Conservation (phyloP, 2,329 filamentous ascomycete species). For the Fusarium cyanostomum region DNA sequence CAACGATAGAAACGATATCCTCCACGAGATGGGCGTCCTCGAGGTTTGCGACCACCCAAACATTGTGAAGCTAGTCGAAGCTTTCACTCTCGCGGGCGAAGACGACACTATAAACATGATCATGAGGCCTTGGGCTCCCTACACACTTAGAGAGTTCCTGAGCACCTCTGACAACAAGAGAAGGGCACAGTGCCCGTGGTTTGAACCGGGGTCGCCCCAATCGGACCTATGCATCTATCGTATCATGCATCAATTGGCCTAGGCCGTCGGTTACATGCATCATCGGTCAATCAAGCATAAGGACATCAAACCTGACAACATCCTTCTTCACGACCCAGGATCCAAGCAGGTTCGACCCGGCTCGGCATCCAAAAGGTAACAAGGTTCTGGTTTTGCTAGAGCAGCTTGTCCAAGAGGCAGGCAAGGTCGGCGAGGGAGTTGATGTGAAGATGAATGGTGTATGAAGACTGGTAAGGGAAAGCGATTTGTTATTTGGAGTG, state of each 20-base stretch:
- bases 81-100: neutral
- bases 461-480: too few species aligned
- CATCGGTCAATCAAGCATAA: slow-evolving; percentile 22
- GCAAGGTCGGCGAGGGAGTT: too few species aligned
- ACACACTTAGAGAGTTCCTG: slow-evolving; percentile 9
- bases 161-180: neutral
- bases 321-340: slow-evolving; percentile 5
- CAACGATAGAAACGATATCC: slow-evolving; percentile 3
- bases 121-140: slow-evolving; percentile 23
- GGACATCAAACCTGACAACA: slow-evolving; percentile 27
- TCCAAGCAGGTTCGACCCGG: too few species aligned
- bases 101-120: slow-evolving; percentile 5
- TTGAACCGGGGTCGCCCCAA: neutral
- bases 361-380: too few species aligned
- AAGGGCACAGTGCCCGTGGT: slow-evolving; percentile 7
- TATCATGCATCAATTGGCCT: slow-evolving; percentile 11
- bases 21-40: slow-evolving; percentile 13
- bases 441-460: too few species aligned
- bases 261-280: slow-evolving; percentile 16
- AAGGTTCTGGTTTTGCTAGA: too few species aligned
- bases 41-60: slow-evolving; percentile 14
- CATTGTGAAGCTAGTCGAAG: slow-evolving; percentile 18
- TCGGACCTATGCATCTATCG: neutral
- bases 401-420: too few species aligned
- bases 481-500: too few species aligned